Evolutionary conservation across 192 early-diverging fungal genomes (phyloP), one percentile per base, ranked within the genome.

Genomic region (Umbelopsis ramanniana): DNA sequence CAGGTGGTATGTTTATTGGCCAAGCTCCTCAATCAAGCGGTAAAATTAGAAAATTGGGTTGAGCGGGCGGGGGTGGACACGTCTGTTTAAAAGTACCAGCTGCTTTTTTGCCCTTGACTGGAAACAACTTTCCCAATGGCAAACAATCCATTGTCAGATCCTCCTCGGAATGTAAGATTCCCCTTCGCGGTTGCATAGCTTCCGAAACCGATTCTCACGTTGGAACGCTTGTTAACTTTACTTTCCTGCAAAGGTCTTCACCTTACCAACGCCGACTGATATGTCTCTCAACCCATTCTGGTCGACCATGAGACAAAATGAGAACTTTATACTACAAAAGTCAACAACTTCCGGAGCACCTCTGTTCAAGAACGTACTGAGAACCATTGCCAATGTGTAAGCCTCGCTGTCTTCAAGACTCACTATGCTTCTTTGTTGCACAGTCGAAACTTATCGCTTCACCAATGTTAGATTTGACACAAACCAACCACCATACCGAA

Each of bases 381-480:
- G 93, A 15, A 96, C 94, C 22, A 92, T 97, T 68, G 94, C 95
- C 69, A 96, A 95, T 78, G 93, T 97, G 89, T 92, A 84, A 72
- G 33, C 12, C 15, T 57, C 21, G 46, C 46, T 46, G 1, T 15
- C n/a, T 43, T 4, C 40, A 3, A 43, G 1, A 43, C 40, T 11
- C 6, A 40, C 38, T 8, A 40, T 40, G 8, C 38, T 40, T 8
- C 38, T 40, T 40, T 8, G 40, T 43, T 43, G 40, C 40, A 43
- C 40, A 43, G 6, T 43, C 0, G 40, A 11, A 1, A 43, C 40
- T 43, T 43, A 43, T 12, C 8, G 40, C 11, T 78, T 81, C 43
- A 46, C 52, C 26, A 26, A 26, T 35, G 47, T 22, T 72, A 93
- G 91, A 7, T 89, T 98, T 67, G 95, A 96, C 74, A 94, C 90